Conservation (phyloP, 2,329 filamentous ascomycete genomes). For the Paecilomyces niveus region DNA sequence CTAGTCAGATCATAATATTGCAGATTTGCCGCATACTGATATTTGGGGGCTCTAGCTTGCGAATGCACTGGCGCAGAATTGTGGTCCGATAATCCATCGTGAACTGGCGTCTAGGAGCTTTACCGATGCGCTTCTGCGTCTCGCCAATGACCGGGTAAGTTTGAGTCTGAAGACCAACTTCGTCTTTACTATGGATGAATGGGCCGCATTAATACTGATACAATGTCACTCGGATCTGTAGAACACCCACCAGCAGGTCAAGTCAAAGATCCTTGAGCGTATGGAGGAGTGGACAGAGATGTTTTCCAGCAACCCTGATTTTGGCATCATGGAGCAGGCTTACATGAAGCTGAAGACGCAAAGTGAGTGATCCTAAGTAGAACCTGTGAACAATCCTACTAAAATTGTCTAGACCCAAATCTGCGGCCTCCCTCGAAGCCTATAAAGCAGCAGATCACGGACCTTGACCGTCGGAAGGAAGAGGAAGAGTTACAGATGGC, state of each 20-base stretch:
- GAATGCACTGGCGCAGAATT: conserved; percentile 88
- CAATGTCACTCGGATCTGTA: conserved; percentile 18
- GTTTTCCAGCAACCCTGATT: conserved; percentile 80
- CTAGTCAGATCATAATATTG: background rate
- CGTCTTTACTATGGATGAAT: background rate
- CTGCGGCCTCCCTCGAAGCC: conserved; percentile 88
- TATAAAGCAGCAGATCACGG: conserved; percentile 84
- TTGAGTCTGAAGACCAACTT: background rate
- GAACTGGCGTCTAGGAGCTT: conserved; percentile 87
- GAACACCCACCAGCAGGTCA: conserved; percentile 94
- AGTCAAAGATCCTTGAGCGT: conserved; percentile 90
- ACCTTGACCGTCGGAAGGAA: conserved; percentile 84
- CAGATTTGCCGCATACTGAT: background rate
- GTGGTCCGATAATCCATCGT: conserved; percentile 76
- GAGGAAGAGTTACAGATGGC: conserved; percentile 97
- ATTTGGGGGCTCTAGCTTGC: conserved; percentile 53
- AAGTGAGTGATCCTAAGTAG: conserved; percentile 37
- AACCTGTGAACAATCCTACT: background rate
- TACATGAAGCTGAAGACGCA: conserved; percentile 77
- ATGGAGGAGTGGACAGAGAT: conserved; percentile 97
- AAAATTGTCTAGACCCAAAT: conserved; percentile 63
- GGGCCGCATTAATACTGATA: conserved; percentile 4
- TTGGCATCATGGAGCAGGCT: conserved; percentile 96
- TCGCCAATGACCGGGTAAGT: conserved; percentile 72
- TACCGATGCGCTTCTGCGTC: conserved; percentile 83